Percentiles rank a stretch among this genome's conserved stretches.
phyloP scores from a whole-genome alignment of 805 yeast genomes.

The Candida pini region DNA sequence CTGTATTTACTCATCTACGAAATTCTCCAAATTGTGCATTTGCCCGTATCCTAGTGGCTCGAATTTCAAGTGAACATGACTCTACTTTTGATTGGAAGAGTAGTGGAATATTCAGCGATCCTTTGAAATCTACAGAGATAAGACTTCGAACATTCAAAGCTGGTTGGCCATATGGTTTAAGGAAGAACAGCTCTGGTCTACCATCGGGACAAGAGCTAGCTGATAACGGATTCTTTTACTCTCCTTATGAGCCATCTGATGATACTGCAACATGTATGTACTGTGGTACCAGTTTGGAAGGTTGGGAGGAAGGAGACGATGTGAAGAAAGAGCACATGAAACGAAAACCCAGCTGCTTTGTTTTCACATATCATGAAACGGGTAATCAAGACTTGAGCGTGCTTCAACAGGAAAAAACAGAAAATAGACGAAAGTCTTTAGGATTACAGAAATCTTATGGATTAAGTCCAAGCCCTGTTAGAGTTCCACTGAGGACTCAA shows the following conservation, averaged over 20 bases:
- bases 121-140: slow-evolving; percentile 28
- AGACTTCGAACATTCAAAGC: slow-evolving; percentile 36
- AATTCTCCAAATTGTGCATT: slow-evolving; percentile 24
- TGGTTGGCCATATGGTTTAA: slow-evolving; percentile 40
- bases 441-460: slow-evolving; percentile 1
- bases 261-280: slow-evolving; percentile 59
- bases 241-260: slow-evolving; percentile 40
- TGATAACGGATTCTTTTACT: slow-evolving; percentile 59
- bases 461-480: slow-evolving; percentile 2
- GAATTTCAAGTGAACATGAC: slow-evolving; percentile 9
- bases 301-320: slow-evolving; percentile 66
- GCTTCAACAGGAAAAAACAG: slow-evolving; percentile 32
- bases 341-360: slow-evolving; percentile 37
- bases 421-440: slow-evolving; percentile 20
- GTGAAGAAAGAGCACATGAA: slow-evolving; percentile 55
- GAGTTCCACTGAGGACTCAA: neutral
- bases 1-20: slow-evolving; percentile 18
- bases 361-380: slow-evolving; percentile 22
- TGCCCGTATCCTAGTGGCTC: slow-evolving; percentile 14
- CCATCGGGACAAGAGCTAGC: slow-evolving; percentile 41
- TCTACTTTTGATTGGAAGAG: slow-evolving; percentile 15
- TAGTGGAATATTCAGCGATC: slow-evolving; percentile 29
- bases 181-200: slow-evolving; percentile 20
- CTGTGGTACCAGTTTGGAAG: slow-evolving; percentile 60
- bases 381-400: no score